These are phyloP conservation scores for Tarenaya hassleriana DNA, from an alignment of 345 rosid genomes.

Conservation along the genomic window DNA sequence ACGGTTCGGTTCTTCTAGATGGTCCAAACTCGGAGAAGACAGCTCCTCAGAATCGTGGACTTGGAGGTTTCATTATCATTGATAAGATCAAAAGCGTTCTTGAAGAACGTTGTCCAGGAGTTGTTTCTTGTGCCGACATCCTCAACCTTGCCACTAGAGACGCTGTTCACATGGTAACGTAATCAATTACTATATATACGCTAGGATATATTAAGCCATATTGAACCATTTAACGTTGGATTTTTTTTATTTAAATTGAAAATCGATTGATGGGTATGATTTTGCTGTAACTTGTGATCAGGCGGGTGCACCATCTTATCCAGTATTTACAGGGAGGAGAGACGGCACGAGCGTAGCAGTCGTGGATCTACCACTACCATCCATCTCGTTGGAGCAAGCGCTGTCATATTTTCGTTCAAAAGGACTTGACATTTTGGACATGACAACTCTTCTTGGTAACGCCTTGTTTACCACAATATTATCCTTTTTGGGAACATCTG, in stretches of 20 bases:
- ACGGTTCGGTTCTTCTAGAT: slow-evolving; percentile 66
- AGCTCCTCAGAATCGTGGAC: slow-evolving; percentile 63
- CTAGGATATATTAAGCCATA: neutral
- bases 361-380: slow-evolving; percentile 51
- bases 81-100: slow-evolving; percentile 69
- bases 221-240: neutral
- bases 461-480: neutral
- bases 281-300: slow-evolving; percentile 23
- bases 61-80: slow-evolving; percentile 53
- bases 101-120: slow-evolving; percentile 59
- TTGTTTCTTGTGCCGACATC: slow-evolving; percentile 82
- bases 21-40: slow-evolving; percentile 59
- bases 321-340: slow-evolving; percentile 55
- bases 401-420: slow-evolving; percentile 45
- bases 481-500: neutral
- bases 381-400: slow-evolving; percentile 37
- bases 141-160: slow-evolving; percentile 90
- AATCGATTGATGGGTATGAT: too few relatives aligned
- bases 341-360: slow-evolving; percentile 44
- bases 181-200: neutral
- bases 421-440: slow-evolving; percentile 52
- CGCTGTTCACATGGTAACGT: slow-evolving; percentile 62
- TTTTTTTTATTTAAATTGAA: too few relatives aligned
- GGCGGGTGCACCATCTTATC: slow-evolving; percentile 67
- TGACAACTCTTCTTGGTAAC: slow-evolving; percentile 64